Evolutionary conservation across 257 asterid species (phyloP).

Genomic region (Gentiana dahurica): DNA sequence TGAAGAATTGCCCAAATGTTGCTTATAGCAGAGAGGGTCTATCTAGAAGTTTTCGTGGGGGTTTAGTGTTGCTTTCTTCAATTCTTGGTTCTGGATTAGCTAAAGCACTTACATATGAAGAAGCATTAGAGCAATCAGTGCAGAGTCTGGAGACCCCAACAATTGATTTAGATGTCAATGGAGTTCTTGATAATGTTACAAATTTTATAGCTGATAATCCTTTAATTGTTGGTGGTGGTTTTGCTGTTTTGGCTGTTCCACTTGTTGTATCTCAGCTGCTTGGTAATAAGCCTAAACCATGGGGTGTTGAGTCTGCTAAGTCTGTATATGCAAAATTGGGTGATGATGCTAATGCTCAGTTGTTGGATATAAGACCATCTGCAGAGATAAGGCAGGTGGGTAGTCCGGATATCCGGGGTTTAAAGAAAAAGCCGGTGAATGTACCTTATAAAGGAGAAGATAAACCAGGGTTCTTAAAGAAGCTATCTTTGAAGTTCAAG

Average conservation of each 20-base stretch:
- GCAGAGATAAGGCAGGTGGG: conserved; percentile 43
- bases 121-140: conserved; percentile 59
- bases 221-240: conserved; percentile 47
- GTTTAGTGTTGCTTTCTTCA: conserved; percentile 50
- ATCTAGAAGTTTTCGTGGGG: conserved; percentile 39
- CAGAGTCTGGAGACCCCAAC: conserved; percentile 4
- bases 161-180: conserved; percentile 42
- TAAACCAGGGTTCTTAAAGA: conserved; percentile 72
- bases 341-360: conserved; percentile 52
- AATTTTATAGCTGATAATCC: conserved; percentile 55
- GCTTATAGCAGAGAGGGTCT: conserved; percentile 14
- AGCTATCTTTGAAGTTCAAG: conserved; percentile 60
- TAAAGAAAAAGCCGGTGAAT: conserved; percentile 71
- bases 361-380: conserved; percentile 67
- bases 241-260: conserved; percentile 55
- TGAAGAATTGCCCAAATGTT: conserved; percentile 27
- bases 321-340: conserved; percentile 65
- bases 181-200: conserved; percentile 34
- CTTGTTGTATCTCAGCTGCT: conserved; percentile 54
- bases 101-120: conserved; percentile 65
- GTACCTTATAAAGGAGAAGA: conserved; percentile 65
- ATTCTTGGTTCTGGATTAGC: conserved; percentile 41
- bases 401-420: conserved; percentile 57
- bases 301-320: conserved; percentile 82
- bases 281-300: conserved; percentile 47